Evolutionary conservation across 371 early-diverging fungal genomes (phyloP).

Genomic region (Batkoa obscura): DNA sequence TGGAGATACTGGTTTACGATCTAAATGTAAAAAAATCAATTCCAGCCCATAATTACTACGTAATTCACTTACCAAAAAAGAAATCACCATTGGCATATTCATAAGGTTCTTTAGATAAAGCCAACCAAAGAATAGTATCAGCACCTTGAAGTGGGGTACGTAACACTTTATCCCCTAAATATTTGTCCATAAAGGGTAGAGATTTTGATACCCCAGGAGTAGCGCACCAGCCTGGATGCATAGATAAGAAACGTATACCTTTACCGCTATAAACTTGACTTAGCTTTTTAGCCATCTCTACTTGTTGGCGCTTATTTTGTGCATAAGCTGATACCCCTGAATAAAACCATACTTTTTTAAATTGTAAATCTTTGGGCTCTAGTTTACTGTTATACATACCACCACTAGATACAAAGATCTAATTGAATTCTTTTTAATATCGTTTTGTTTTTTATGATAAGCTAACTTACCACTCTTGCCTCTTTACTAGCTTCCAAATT

Average conservation of each 20-base stretch:
- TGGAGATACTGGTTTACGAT: background rate
- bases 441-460: too few species aligned
- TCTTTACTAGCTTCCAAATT: background rate
- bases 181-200: background rate
- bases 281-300: background rate
- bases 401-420: slow-evolving; percentile 7
- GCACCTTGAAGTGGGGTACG: slow-evolving; percentile 1
- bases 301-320: slow-evolving; percentile 8
- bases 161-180: background rate
- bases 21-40: background rate
- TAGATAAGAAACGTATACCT: slow-evolving; percentile 5
- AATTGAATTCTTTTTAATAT: background rate
- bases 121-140: slow-evolving; percentile 9
- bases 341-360: background rate
- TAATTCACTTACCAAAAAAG: slow-evolving; percentile 1
- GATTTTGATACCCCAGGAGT: slow-evolving; percentile 5
- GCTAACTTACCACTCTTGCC: slow-evolving; percentile 4
- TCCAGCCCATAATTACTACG: background rate
- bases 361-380: slow-evolving; percentile 1
- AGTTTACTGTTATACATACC: slow-evolving; percentile 7
- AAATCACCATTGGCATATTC: slow-evolving; percentile 3
- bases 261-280: background rate
- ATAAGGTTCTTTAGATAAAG: background rate
- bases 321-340: slow-evolving; percentile 4
- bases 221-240: slow-evolving; percentile 7